Evolutionary conservation across 2,329 filamentous ascomycete genomes (phyloP), one percentile per base, ranked within the genome.

Genomic region (Exophiala aquamarina): DNA sequence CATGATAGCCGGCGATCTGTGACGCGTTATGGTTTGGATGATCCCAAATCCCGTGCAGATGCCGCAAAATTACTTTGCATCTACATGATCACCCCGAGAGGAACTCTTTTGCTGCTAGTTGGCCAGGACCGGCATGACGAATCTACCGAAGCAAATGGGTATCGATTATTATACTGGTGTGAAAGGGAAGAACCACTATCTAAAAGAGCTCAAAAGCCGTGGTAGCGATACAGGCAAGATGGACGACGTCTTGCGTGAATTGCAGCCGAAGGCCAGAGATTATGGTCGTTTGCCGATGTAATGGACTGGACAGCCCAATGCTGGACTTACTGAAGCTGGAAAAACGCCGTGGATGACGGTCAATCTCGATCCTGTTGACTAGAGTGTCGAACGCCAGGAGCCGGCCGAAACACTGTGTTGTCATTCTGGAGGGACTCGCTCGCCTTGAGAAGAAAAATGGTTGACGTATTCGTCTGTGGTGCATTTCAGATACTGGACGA

Each of bases 251-350:
- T 13, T 50, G 50, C 17, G 18, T 13, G 9, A 18, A 15, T 20
- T 21, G 6, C 41, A 45, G 2, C 26, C 41, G 9, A 47, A 48
- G 14, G 55, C 47, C 2, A 38, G 55, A 11, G 84, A 88, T 61
- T 80, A 88, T 59, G 76, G 82, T 7, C 73, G 84, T n/a, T 76
- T 81, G 3, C 84, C 84, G 0, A 80, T 89, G 69, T 82, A 84
- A 54, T 88, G 84, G 84, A 74, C 74, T 45, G 70, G 68, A 0
- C 62, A 70, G 1, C 43, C 39, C 4, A 73, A 83, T 53, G 81
- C 79, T 0, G 84, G 84, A 2, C 87, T 87, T 17, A 36, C 41
- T 20, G 41, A 19, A 8, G 21, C 36, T 14, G 19, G 31, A 43
- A 41, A 26, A 47, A 47, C 8, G 49, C 79, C 81, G 0, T 84